Conservation (phyloP, 805 yeast genomes). For the Yamadazyma paraphyllophila region DNA sequence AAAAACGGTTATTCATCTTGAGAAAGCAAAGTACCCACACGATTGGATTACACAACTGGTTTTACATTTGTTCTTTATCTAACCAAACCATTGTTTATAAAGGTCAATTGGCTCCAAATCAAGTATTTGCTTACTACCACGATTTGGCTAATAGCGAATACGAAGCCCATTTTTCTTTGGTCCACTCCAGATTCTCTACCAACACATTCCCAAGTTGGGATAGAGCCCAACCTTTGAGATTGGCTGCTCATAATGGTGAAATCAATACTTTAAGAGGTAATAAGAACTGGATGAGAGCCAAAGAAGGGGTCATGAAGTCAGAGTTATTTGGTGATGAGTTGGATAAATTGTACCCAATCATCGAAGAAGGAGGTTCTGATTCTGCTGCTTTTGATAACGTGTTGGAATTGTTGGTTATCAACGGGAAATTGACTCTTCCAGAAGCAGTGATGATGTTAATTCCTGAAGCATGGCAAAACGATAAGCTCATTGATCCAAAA, state of each 20-base stretch:
- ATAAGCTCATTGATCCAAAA: slow-evolving; percentile 80
- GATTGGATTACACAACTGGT: slow-evolving; percentile 95
- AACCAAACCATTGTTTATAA: slow-evolving; percentile 91
- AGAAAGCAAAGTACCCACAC: slow-evolving; percentile 88
- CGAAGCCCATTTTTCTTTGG: slow-evolving; percentile 93
- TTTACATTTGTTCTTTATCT: slow-evolving; percentile 90
- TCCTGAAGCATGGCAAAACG: slow-evolving; percentile 98
- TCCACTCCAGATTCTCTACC: slow-evolving; percentile 96
- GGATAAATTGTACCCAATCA: slow-evolving; percentile 88
- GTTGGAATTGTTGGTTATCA: slow-evolving; percentile 83
- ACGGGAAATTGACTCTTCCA: slow-evolving; percentile 88
- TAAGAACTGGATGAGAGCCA: slow-evolving; percentile 98
- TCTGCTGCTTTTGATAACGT: slow-evolving; percentile 98
- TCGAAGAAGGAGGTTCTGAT: slow-evolving; percentile 98
- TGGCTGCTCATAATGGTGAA: slow-evolving; percentile 99
- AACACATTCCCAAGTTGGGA: slow-evolving; percentile 99
- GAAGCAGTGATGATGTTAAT: slow-evolving; percentile 97
- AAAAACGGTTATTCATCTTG: slow-evolving; percentile 77
- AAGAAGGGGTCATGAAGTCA: slow-evolving; percentile 95
- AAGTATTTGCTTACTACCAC: slow-evolving; percentile 91
- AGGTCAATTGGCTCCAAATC: slow-evolving; percentile 96
- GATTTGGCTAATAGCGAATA: slow-evolving; percentile 89
- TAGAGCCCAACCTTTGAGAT: slow-evolving; percentile 95
- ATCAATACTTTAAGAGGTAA: slow-evolving; percentile 96
- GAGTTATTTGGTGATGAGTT: slow-evolving; percentile 85